Conservation (phyloP, 140 eudicot genomes). For the Oenanthe javanica region DNA sequence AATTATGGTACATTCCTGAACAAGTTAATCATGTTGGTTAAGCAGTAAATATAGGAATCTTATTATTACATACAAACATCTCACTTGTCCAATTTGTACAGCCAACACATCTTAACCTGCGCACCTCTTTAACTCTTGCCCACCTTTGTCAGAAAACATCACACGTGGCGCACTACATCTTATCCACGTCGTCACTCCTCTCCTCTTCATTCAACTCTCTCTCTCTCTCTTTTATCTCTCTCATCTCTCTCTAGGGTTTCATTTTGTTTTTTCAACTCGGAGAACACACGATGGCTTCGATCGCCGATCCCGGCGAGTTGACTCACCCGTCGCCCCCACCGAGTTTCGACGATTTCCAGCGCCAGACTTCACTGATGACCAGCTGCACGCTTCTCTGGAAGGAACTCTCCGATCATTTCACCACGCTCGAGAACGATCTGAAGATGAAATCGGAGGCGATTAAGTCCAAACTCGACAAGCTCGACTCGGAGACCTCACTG, state of each 20-base stretch:
- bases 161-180: conserved; percentile 26
- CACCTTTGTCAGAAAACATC: conserved; percentile 11
- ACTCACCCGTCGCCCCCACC: conserved; percentile 50
- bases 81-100: conserved; percentile 3
- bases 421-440: conserved; percentile 58
- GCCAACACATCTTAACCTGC: conserved; percentile 20
- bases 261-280: background rate
- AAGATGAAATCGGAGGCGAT: conserved; percentile 50
- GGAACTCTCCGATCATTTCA: conserved; percentile 89
- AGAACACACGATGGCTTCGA: conserved; percentile 48
- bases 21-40: background rate
- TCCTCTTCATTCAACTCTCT: conserved; percentile 17
- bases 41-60: conserved; percentile 1
- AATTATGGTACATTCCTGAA: background rate
- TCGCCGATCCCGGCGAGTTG: conserved; percentile 75
- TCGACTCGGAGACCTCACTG: conserved; percentile 49
- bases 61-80: background rate
- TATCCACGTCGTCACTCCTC: conserved; percentile 36
- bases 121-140: background rate
- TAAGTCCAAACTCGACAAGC: conserved; percentile 39
- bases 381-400: conserved; percentile 98
- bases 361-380: conserved; percentile 74
- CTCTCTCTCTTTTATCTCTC: conserved; percentile 6
- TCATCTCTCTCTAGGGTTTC: conserved; percentile 31
- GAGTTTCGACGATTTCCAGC: conserved; percentile 82